Evolutionary conservation across 2,329 filamentous ascomycete species (phyloP).

Genomic region (Hypoxylon sp.): DNA sequence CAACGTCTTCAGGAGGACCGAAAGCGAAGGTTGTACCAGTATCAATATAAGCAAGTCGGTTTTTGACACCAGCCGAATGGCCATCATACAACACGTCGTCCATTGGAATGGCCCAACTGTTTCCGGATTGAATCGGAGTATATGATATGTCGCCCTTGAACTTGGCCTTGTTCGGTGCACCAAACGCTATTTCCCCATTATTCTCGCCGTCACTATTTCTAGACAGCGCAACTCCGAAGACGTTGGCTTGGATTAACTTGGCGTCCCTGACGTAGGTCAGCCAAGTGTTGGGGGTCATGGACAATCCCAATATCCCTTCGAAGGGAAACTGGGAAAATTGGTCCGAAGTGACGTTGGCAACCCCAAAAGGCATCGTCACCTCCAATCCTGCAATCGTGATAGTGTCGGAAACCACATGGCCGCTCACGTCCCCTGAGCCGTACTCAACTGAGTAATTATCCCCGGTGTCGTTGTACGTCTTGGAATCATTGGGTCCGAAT

Average conservation of each 20-base stretch:
- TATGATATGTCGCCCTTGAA: constrained; percentile 80
- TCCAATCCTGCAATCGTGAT: constrained; percentile 76
- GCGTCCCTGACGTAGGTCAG: constrained; percentile 72
- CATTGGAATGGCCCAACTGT: constrained; percentile 79
- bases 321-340: constrained; percentile 86
- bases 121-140: constrained; percentile 65
- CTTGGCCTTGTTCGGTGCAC: constrained; percentile 75
- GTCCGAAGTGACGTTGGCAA: constrained; percentile 78
- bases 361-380: constrained; percentile 77
- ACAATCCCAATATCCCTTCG: constrained; percentile 88
- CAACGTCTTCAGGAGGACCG: constrained; percentile 76
- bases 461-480: constrained; percentile 68
- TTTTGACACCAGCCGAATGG: constrained; percentile 68
- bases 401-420: constrained; percentile 75
- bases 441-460: constrained; percentile 78
- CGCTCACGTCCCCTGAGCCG: constrained; percentile 81
- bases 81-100: constrained; percentile 76
- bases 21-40: constrained; percentile 87
- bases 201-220: constrained; percentile 75
- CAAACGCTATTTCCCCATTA: constrained; percentile 84
- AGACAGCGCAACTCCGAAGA: constrained; percentile 80
- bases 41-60: constrained; percentile 79
- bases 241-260: constrained; percentile 71
- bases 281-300: constrained; percentile 77
- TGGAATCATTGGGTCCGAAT: constrained; percentile 77